phyloP scores from a whole-genome alignment of 768 basidiomycete genomes.

The Holtermanniella nyarrowii region DNA sequence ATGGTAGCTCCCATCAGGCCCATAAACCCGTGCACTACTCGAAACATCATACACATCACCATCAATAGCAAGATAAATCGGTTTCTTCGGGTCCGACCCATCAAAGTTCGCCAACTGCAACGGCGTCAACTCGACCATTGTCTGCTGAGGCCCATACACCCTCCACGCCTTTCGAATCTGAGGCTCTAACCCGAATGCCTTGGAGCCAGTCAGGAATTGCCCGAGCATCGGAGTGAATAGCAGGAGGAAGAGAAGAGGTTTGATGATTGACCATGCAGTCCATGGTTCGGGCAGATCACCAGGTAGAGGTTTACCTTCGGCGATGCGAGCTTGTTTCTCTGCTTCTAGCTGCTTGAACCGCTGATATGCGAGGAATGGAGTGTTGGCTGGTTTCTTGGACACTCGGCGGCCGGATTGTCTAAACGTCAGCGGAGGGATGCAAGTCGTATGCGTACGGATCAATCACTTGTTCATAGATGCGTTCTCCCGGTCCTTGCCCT shows the following conservation, averaged over 20 bases:
- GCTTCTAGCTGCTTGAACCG: conserved; percentile 48
- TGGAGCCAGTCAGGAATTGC: conserved; percentile 51
- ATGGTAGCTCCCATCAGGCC: conserved; percentile 60
- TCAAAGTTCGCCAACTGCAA: conserved; percentile 56
- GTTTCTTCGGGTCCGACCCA: conserved; percentile 55
- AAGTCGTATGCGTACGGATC: neutral
- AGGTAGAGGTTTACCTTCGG: conserved; percentile 43
- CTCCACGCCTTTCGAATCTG: conserved; percentile 9
- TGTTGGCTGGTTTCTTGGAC: conserved; percentile 70
- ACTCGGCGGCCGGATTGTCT: conserved; percentile 51
- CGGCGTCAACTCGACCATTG: conserved; percentile 58
- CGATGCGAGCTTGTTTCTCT: conserved; percentile 52
- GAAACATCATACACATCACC: conserved; percentile 88
- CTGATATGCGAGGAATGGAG: conserved; percentile 60
- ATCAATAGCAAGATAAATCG: conserved; percentile 82
- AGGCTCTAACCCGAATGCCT: conserved; percentile 12
- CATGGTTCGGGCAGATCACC: neutral
- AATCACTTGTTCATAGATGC: conserved; percentile 5
- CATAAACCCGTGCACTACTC: conserved; percentile 63
- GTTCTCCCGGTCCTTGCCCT: conserved; percentile 20
- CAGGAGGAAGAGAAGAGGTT: conserved; percentile 9
- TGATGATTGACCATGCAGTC: neutral
- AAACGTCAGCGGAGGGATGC: neutral
- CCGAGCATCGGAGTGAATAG: conserved; percentile 18
- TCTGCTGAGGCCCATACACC: conserved; percentile 49